Base-by-base conservation (phyloP, 805 yeast genomes). In the Henningerozyma blattae region DNA sequence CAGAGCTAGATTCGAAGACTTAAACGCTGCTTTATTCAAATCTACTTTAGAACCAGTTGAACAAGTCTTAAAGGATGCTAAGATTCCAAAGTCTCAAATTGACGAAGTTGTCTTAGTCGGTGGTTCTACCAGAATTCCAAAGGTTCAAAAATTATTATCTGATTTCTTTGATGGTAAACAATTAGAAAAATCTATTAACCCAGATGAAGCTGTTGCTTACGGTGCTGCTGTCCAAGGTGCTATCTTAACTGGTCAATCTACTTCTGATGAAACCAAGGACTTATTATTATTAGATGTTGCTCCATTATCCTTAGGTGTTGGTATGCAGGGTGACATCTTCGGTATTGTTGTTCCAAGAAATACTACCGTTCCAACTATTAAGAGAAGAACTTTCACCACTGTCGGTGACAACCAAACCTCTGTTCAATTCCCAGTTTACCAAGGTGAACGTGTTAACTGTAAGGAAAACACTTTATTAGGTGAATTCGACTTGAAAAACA, bases 201-300 rank as follows among this genome's bases (percentile, higher is more conserved):
- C 96, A 49, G 96, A 85, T 72, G 96, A 86, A 74, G 96, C 96
- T 59, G 96, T 86, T 65, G 96, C 95, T 58, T 85, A 85, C 74
- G 96, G 96, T 78, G 96, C 96, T 58, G 95, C 96, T 58, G 95
- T 86, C 57, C 96, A 86, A 74, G 96, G 94, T 71, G 95, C 95
- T 61, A 84, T 86, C 69, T 75, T 86, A 16, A 30, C 32, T 20
- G 32, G 95, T 70, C 85, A 72, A 65, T 74, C 83, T 44, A 77
- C 84, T 45, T 76, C 81, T 50, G 89, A 79, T 44, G 94, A 85
- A 65, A 85, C 95, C 63, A 84, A 86, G 69, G 95, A 86, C 69
- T 76, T 87, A 64, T 78, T 87, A 56, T 76, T 87, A 62, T 78
- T 87, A 67, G 96, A 87, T 72, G 96, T 87, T 54, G 87, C 86